Evolutionary conservation across 2,329 filamentous ascomycete genomes (phyloP).

Genomic region (Xylariaceae sp.): DNA sequence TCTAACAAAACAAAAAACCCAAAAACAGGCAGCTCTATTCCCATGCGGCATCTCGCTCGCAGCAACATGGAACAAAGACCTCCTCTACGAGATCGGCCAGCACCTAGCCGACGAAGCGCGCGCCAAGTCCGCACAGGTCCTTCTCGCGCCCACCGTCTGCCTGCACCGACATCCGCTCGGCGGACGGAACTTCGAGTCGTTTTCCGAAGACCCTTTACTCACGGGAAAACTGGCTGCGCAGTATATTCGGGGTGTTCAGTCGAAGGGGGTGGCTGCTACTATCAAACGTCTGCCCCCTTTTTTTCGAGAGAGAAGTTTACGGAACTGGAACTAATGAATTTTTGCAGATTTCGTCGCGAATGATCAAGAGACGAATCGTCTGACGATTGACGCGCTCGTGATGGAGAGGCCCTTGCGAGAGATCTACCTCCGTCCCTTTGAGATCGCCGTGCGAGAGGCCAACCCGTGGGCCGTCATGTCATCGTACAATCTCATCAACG

Average conservation of each 20-base stretch:
- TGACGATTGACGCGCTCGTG: slow-evolving; percentile 59
- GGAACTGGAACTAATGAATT: slow-evolving; percentile 1
- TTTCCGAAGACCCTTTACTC: slow-evolving; percentile 75
- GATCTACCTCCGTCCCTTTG: slow-evolving; percentile 68
- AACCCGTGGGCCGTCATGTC: slow-evolving; percentile 67
- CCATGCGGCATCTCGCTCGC: slow-evolving; percentile 75
- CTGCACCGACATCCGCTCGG: slow-evolving; percentile 77
- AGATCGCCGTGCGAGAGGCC: slow-evolving; percentile 64
- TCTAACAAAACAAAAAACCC: not conserved
- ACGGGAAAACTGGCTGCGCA: slow-evolving; percentile 68
- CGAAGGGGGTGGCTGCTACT: slow-evolving; percentile 67
- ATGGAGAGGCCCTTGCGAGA: slow-evolving; percentile 62
- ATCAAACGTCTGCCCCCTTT: slow-evolving; percentile 58
- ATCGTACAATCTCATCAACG: slow-evolving; percentile 63
- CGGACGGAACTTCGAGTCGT: slow-evolving; percentile 83
- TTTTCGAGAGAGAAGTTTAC: not conserved
- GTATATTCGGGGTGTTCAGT: slow-evolving; percentile 68
- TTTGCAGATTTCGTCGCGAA: slow-evolving; percentile 22
- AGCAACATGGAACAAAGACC: slow-evolving; percentile 69
- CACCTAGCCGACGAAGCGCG: slow-evolving; percentile 67
- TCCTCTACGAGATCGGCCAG: slow-evolving; percentile 64
- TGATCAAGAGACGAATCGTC: slow-evolving; percentile 47
- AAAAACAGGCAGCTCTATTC: slow-evolving; percentile 62
- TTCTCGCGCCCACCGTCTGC: slow-evolving; percentile 74
- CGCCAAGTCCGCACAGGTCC: slow-evolving; percentile 66